Evolutionary conservation across 305 asterid species (phyloP).

Genomic region (Fraxinus angustifolia): DNA sequence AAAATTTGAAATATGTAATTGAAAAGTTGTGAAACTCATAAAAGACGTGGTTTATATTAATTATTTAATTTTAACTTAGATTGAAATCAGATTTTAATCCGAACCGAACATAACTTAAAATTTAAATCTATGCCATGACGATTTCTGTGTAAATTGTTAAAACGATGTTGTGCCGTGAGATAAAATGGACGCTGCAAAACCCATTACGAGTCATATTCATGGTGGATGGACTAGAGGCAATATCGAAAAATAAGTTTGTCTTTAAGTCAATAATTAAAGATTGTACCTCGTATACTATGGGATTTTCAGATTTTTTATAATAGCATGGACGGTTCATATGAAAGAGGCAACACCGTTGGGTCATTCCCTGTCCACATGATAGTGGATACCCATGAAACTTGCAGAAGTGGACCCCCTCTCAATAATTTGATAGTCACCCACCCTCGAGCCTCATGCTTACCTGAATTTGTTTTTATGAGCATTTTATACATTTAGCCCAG

Average conservation of each 20-base stretch:
- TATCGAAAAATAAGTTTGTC: background rate
- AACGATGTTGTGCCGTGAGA: background rate
- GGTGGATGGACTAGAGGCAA: background rate
- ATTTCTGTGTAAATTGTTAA: background rate
- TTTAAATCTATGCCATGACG: background rate
- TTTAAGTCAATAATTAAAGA: background rate
- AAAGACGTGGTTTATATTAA: no score
- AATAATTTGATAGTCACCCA: background rate
- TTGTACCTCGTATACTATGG: background rate
- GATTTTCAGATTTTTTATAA: background rate
- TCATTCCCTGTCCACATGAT: background rate
- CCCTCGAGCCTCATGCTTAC: background rate
- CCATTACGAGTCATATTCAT: background rate
- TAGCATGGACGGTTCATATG: background rate
- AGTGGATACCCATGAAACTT: background rate
- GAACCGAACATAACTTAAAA: no score
- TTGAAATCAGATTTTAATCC: no score
- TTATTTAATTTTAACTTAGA: no score
- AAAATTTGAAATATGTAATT: no score
- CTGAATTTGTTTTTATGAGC: background rate
- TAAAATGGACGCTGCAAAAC: background rate
- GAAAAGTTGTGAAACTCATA: no score
- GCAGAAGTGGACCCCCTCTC: background rate
- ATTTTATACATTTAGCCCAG: background rate
- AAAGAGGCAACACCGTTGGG: background rate